phyloP scores from a whole-genome alignment of 495 filamentous ascomycete species.

The Chaetomium tenue region DNA sequence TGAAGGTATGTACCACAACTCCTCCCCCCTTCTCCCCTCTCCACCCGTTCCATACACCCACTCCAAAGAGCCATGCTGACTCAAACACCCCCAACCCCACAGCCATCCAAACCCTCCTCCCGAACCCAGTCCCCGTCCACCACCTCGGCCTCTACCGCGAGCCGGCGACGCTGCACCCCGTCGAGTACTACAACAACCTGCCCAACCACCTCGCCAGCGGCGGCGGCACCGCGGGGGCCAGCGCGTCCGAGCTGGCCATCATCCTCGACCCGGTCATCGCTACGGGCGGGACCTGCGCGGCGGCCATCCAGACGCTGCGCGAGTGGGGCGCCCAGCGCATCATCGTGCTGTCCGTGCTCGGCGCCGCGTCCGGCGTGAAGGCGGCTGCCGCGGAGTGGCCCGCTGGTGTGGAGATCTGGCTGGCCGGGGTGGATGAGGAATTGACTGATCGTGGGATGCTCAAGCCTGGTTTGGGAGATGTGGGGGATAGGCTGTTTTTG shows the following conservation, averaged over 20 bases:
- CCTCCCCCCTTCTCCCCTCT: constrained; percentile 7
- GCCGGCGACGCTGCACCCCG: constrained; percentile 75
- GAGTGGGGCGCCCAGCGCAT: constrained; percentile 89
- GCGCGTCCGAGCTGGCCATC: constrained; percentile 63
- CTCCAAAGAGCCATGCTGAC: background rate
- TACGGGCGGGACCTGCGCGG: constrained; percentile 83
- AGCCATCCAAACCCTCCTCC: constrained; percentile 83
- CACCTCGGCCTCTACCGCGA: constrained; percentile 94
- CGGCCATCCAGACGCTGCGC: constrained; percentile 81
- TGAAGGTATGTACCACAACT: constrained; percentile 53
- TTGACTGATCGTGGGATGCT: constrained; percentile 82
- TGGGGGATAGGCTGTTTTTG: constrained; percentile 89
- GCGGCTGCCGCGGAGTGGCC: constrained; percentile 71
- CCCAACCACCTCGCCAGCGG: constrained; percentile 59
- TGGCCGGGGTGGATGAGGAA: constrained; percentile 73
- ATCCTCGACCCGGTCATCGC: constrained; percentile 91
- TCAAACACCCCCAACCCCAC: background rate
- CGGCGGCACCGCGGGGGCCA: constrained; percentile 29
- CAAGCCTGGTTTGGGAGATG: constrained; percentile 84
- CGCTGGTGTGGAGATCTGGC: constrained; percentile 75
- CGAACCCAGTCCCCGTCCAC: constrained; percentile 76
- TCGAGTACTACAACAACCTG: constrained; percentile 99
- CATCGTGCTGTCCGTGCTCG: constrained; percentile 74
- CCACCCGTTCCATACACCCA: background rate
- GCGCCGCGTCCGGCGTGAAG: constrained; percentile 61